These are phyloP conservation scores for Trametes polyzona DNA, from an alignment of 1,284 basidiomycete species.

Conservation along the genomic window DNA sequence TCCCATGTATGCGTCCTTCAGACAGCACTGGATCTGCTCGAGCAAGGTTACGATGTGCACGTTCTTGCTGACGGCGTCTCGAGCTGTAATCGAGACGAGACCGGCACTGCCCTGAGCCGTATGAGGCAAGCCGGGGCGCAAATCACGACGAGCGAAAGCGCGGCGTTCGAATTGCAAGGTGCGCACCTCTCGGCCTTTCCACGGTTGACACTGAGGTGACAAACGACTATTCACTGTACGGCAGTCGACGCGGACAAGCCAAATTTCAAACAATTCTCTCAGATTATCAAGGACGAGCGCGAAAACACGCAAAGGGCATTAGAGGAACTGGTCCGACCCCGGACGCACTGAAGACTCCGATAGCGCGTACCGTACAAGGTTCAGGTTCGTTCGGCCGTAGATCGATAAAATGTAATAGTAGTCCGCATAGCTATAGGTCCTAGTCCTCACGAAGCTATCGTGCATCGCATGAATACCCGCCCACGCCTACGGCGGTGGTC, in stretches of 20 bases:
- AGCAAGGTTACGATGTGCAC: conserved; percentile 59
- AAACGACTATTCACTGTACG: not conserved
- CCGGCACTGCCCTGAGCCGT: conserved; percentile 63
- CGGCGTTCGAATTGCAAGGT: conserved; percentile 79
- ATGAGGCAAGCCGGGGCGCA: conserved; percentile 78
- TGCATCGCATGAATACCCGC: too few relatives aligned
- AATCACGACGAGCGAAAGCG: conserved; percentile 82
- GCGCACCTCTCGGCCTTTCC: conserved; percentile 15
- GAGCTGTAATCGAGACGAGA: conserved; percentile 75
- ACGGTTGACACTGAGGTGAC: conserved; percentile 12
- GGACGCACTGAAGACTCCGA: not conserved
- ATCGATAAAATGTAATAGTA: too few relatives aligned
- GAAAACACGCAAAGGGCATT: conserved; percentile 49
- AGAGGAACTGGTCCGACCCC: conserved; percentile 22
- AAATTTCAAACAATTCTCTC: conserved; percentile 76
- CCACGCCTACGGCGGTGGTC: too few relatives aligned
- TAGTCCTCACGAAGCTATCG: too few relatives aligned
- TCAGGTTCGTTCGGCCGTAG: too few relatives aligned
- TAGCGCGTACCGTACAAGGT: too few relatives aligned
- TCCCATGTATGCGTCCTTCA: conserved; percentile 91
- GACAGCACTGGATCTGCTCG: conserved; percentile 71
- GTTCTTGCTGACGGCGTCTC: conserved; percentile 87
- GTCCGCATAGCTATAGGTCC: too few relatives aligned
- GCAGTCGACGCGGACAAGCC: conserved; percentile 67
- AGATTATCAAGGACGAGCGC: conserved; percentile 79